Conservation (phyloP, 2,329 filamentous ascomycete species). For the Corynespora cassiicola region DNA sequence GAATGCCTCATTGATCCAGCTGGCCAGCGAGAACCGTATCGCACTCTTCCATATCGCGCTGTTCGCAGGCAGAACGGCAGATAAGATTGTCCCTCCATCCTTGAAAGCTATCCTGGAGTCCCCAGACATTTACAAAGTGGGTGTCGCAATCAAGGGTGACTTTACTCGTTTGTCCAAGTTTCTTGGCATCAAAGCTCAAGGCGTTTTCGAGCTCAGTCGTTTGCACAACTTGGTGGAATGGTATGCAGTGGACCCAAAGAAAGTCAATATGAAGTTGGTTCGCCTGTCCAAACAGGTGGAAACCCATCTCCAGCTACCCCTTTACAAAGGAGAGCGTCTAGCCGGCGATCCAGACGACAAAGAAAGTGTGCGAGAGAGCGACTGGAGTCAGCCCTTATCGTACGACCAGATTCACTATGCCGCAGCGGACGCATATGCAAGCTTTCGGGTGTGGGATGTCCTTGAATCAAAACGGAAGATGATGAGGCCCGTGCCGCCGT, state of each 20-base stretch:
- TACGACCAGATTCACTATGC: conserved; percentile 73
- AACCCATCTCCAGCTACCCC: conserved; percentile 73
- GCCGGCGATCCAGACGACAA: conserved; percentile 22
- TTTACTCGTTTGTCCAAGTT: conserved; percentile 70
- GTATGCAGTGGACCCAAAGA: conserved; percentile 61
- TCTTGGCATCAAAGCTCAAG: conserved; percentile 64
- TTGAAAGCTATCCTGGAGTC: conserved; percentile 77
- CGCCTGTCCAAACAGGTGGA: conserved; percentile 73
- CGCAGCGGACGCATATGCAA: conserved; percentile 85
- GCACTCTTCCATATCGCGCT: conserved; percentile 79
- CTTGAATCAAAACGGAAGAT: conserved; percentile 72
- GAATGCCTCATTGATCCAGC: conserved; percentile 82
- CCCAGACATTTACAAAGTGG: conserved; percentile 72
- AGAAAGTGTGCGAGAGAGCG: conserved; percentile 68
- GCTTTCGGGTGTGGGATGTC: conserved; percentile 74
- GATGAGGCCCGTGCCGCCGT: conserved; percentile 73
- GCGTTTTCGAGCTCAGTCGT: conserved; percentile 83
- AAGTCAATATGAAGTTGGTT: conserved; percentile 63
- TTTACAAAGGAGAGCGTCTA: conserved; percentile 74
- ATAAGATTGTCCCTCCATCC: conserved; percentile 71
- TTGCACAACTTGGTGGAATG: conserved; percentile 74
- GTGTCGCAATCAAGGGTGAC: conserved; percentile 74
- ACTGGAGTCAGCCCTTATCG: conserved; percentile 73
- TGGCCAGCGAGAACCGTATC: conserved; percentile 78
- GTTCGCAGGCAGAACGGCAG: conserved; percentile 41